Evolutionary conservation across 2,329 filamentous ascomycete genomes (phyloP), one percentile per base, ranked within the genome.

Genomic region (Pseudogymnoascus sp.): DNA sequence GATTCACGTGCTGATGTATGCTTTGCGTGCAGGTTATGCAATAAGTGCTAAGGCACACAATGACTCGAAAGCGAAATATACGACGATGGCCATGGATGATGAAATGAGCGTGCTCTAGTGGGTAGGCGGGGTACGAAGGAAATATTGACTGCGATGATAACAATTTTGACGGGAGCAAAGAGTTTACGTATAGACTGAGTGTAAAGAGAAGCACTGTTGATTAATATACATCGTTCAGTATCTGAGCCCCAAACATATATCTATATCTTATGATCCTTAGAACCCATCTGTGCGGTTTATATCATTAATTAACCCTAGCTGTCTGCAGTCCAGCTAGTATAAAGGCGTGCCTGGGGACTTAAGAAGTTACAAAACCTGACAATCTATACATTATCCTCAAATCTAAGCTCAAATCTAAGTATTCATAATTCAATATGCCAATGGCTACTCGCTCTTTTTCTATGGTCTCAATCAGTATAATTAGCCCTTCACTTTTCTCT

Each of bases 1-100:
- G 47, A 54, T 28, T 54, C 47, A 54, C 28, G 47, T 54, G 47
- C 47, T 54, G 47, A 54, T 54, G 47, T 54, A 54, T 54, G 28
- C 47, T 54, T 54, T 54, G 47, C 28, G 16, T 54, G 47, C 47
- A 54, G 47, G 28, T 54, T 54, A 54, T 54, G 47, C 47, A 54
- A 54, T 54, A 54, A 54, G 47, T 54, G 47, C 47, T 11, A 54
- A 54, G 28, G 47, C 47, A 54, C 47, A 20, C 28, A 54, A 54
- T 54, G 47, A 54, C 47, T 54, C 28, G 47, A 54, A 54, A 34
- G 28, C 47, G 47, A 54, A 18, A 18, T 54, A 32, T 32, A 54
- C 28, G 47, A 54, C 47, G 47, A 32, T 32, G 47, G 47, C 28
- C n/a, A 54, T 28, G 32, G 47, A 54, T 54, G 47, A 54, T 54